Evolutionary conservation across 129 eudicot genomes (phyloP).

Genomic region (Saposhnikovia divaricata): DNA sequence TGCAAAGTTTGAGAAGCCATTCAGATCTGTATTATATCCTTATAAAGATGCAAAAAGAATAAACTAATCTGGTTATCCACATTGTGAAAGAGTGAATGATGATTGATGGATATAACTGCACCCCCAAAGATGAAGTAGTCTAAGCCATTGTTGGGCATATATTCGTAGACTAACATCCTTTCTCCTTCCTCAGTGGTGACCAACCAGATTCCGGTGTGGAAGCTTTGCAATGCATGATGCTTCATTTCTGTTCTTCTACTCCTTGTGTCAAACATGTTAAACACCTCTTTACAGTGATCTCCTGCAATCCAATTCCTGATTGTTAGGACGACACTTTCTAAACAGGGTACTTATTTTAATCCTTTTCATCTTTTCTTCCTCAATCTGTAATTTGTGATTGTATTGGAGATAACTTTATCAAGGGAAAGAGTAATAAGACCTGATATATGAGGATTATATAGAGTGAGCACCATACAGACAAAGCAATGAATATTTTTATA

Average conservation of each 20-base stretch:
- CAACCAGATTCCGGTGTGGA: slow-evolving; percentile 7
- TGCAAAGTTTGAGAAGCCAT: neutral
- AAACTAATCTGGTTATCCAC: neutral
- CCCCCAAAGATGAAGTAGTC: neutral
- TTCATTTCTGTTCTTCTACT: neutral
- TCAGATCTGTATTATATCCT: neutral
- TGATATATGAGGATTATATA: too few species aligned
- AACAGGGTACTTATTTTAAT: neutral
- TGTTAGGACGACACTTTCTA: neutral
- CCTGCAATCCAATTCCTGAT: neutral
- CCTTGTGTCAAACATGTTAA: neutral
- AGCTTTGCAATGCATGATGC: slow-evolving; percentile 3
- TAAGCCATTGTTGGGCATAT: slow-evolving; percentile 5
- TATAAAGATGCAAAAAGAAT: too few species aligned
- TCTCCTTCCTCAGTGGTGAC: slow-evolving; percentile 6
- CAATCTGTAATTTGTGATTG: neutral
- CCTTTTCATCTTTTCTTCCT: neutral
- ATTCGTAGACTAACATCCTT: slow-evolving; percentile 4
- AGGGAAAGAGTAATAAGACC: too few species aligned
- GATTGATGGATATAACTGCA: neutral
- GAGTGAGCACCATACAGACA: too few species aligned
- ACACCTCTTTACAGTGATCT: neutral
- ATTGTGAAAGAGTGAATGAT: neutral
- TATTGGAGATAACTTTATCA: neutral
- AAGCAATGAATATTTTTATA: too few species aligned